phyloP scores from a whole-genome alignment of 2,329 filamentous ascomycete species.

The Phialophora chinensis region DNA sequence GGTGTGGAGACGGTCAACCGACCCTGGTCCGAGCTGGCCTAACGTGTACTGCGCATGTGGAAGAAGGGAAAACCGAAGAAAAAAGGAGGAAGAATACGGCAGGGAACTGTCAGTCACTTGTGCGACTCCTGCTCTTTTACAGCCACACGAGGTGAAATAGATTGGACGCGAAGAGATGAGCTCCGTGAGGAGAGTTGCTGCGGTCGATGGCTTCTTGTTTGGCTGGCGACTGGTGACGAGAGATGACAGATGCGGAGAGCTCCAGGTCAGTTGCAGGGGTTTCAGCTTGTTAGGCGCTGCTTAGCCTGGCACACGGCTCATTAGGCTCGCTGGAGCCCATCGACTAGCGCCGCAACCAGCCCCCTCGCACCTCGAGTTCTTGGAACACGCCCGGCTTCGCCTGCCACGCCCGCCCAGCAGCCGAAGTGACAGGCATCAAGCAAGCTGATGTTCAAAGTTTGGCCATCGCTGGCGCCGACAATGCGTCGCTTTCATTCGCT shows the following conservation, averaged over 20 bases:
- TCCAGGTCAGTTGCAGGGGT: constrained; percentile 1
- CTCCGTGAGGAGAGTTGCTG: neutral
- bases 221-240: constrained; percentile 13
- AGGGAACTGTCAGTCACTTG: constrained; percentile 4
- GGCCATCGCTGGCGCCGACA: neutral
- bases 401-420: neutral
- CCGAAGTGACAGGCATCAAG: constrained; percentile 4
- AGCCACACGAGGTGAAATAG: neutral
- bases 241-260: constrained; percentile 15
- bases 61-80: constrained; percentile 15
- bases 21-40: constrained; percentile 18
- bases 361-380: neutral
- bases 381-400: neutral
- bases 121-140: constrained; percentile 6
- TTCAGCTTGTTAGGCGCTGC: neutral
- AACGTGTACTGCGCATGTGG: constrained; percentile 24
- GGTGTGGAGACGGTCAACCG: constrained; percentile 19
- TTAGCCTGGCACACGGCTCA: neutral
- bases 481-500: constrained; percentile 11
- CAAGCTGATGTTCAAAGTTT: constrained; percentile 8
- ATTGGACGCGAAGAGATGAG: constrained; percentile 5
- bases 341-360: neutral
- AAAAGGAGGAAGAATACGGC: constrained; percentile 9
- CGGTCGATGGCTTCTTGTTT: constrained; percentile 1
- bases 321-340: neutral